A percentile compares a stretch with the other conserved stretches of the same genome.
Evolutionary conservation across 257 asterid genomes (phyloP).

Genomic region (Lavandula angustifolia): DNA sequence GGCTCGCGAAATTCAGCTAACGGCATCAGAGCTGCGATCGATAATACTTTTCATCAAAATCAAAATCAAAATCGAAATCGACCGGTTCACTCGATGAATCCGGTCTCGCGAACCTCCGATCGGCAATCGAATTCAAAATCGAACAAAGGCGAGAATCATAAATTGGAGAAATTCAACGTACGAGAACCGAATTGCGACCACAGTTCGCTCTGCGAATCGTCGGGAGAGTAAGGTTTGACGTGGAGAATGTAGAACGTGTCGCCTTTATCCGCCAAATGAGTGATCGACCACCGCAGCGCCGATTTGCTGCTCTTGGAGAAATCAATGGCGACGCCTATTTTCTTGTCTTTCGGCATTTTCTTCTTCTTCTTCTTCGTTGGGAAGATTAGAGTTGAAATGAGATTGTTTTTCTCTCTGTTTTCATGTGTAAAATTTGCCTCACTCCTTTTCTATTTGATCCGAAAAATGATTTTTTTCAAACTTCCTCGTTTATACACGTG

Average conservation of each 20-base stretch:
- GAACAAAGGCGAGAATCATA: neutral
- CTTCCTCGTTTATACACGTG: neutral
- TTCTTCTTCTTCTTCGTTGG: neutral
- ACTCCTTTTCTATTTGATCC: neutral
- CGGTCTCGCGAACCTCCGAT: no score
- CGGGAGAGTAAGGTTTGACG: slow-evolving; percentile 41
- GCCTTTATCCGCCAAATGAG: slow-evolving; percentile 75
- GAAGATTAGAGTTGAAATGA: neutral
- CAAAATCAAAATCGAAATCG: no score
- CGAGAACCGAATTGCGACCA: slow-evolving; percentile 76
- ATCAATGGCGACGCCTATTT: slow-evolving; percentile 80
- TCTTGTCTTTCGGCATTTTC: slow-evolving; percentile 73
- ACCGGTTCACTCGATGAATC: no score
- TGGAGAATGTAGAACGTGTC: slow-evolving; percentile 66
- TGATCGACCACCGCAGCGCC: slow-evolving; percentile 81
- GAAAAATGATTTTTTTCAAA: neutral
- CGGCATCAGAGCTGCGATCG: slow-evolving; percentile 69
- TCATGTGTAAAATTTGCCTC: neutral
- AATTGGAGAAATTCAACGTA: slow-evolving; percentile 30
- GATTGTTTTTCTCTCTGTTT: neutral
- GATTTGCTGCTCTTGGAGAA: slow-evolving; percentile 85
- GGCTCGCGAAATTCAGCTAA: slow-evolving; percentile 78
- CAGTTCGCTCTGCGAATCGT: slow-evolving; percentile 48
- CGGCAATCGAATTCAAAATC: neutral
- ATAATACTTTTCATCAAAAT: no score